phyloP scores from a whole-genome alignment of 768 basidiomycete genomes.

The Trametes cubensis region DNA sequence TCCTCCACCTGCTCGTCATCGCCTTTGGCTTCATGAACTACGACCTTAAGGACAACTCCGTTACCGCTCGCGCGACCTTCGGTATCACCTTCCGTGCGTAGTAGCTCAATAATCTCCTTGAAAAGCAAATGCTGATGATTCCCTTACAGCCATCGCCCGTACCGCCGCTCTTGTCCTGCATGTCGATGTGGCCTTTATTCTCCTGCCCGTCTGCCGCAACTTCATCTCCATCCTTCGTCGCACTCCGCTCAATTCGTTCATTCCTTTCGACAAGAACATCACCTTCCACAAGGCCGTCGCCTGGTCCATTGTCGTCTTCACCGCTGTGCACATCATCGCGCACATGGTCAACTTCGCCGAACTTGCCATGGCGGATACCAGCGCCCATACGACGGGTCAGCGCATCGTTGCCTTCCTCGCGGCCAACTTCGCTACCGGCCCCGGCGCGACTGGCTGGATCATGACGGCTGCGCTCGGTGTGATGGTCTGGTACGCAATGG shows the following conservation, averaged over 20 bases:
- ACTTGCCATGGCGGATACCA: constrained; percentile 58
- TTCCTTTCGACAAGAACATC: constrained; percentile 94
- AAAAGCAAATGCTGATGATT: not conserved
- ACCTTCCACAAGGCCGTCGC: constrained; percentile 89
- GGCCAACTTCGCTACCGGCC: constrained; percentile 82
- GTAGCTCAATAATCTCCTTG: not conserved
- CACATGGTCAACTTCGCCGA: constrained; percentile 86
- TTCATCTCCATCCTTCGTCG: constrained; percentile 88
- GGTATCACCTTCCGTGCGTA: constrained; percentile 76
- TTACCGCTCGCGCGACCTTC: constrained; percentile 65
- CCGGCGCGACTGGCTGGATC: constrained; percentile 85
- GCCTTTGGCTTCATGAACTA: constrained; percentile 80
- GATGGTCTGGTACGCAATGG: constrained; percentile 86
- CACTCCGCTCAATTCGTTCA: constrained; percentile 81
- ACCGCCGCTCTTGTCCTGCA: constrained; percentile 88
- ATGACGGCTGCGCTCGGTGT: constrained; percentile 73
- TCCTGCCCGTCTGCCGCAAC: constrained; percentile 93
- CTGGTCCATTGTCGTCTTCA: constrained; percentile 85
- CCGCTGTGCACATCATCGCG: constrained; percentile 74
- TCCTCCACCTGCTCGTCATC: constrained; percentile 79
- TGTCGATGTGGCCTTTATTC: constrained; percentile 90
- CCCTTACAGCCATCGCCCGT: constrained; percentile 75
- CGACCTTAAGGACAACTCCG: constrained; percentile 75
- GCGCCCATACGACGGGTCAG: constrained; percentile 55
- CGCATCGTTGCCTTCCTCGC: constrained; percentile 70